Base-by-base conservation (phyloP, 352 stramenopile genomes). In the Phytophthora agathidicida region DNA sequence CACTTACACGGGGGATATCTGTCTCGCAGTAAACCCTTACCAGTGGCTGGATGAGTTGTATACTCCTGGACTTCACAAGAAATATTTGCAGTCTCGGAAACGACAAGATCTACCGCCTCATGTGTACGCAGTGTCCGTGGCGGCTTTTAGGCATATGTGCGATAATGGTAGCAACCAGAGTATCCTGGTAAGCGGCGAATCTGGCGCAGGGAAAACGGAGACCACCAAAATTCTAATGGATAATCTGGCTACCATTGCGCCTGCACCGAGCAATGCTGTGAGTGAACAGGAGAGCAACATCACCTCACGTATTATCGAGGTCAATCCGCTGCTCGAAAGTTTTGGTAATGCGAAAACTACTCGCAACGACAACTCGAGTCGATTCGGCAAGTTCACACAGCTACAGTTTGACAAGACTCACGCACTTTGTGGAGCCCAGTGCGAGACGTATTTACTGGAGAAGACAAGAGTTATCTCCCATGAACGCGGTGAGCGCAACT, bases 321-420 rank as follows among this genome's bases (percentile, higher is more conserved):
- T 97, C 16, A 99, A 99, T 67, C 97, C 97, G 20, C 80, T 99
- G 38, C 86, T 99, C 7, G 97, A 99, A 77, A 95, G 92, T 23
- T 99, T 99, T 68, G 97, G 97, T 26, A 99, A 99, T 71, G 96
- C 96, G 24, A 96, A 97, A 58, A 99, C 96, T 2, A 88, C 97
- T 11, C 86, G 96, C 20, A 99, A 99, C 72, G 93, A 98, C 80
- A 99, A 99, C 71, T 98, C 88, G 6, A 91, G 64, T 60, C 88
- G 96, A 27, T 99, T 99, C 64, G 96, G 96, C 42, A 98, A 98
- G 71, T 99, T 98, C 62, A 99, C 98, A 53, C 88, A 99, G 65
- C 84, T 99, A 8, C 79, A 96, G 47, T 98, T 99, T 55, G 80
- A 91, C 50, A 65, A 60, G 31, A 68, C 51, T 5, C 68, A 98